A percentile compares a stretch with the other conserved stretches of the same genome.
These are phyloP conservation scores for Rhodotorula toruloides DNA, from an alignment of 768 basidiomycete genomes.

Conservation along the genomic window DNA sequence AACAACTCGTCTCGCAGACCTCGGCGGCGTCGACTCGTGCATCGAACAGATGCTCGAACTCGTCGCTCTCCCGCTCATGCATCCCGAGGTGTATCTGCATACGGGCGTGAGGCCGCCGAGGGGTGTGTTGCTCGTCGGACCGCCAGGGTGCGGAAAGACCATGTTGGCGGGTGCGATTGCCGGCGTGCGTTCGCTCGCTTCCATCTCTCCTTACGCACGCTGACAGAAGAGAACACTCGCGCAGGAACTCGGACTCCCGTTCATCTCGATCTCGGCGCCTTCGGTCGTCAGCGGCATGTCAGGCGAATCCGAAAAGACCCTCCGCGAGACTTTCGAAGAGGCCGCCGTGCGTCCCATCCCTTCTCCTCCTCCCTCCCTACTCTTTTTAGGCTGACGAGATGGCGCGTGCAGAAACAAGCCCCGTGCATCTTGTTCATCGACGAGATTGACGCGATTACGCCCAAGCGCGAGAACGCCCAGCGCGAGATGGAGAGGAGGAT, in stretches of 20 bases:
- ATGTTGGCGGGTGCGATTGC: constrained; percentile 89
- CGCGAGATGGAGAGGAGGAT: constrained; percentile 97
- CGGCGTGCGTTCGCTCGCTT: constrained; percentile 58
- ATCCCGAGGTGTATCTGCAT: constrained; percentile 90
- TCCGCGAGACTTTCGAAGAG: constrained; percentile 94
- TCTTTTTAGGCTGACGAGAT: neutral
- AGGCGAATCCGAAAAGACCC: constrained; percentile 93
- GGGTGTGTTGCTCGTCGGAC: constrained; percentile 88
- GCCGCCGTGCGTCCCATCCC: constrained; percentile 63
- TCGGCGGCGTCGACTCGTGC: constrained; percentile 79
- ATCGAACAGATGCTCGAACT: constrained; percentile 91
- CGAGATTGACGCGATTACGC: constrained; percentile 96
- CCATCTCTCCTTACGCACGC: too few relatives aligned
- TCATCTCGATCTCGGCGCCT: constrained; percentile 90
- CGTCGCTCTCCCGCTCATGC: constrained; percentile 89
- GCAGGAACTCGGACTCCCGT: constrained; percentile 85
- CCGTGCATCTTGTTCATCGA: constrained; percentile 94
- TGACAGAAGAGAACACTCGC: too few relatives aligned
- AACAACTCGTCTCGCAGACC: constrained; percentile 57
- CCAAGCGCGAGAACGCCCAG: constrained; percentile 95
- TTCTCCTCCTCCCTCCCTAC: neutral
- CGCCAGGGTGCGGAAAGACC: constrained; percentile 96
- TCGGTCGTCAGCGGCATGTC: constrained; percentile 97
- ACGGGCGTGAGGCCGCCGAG: constrained; percentile 88
- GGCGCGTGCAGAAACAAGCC: constrained; percentile 61